Conservation (phyloP, 2,329 filamentous ascomycete species). For the Clonostachys byssicola region DNA sequence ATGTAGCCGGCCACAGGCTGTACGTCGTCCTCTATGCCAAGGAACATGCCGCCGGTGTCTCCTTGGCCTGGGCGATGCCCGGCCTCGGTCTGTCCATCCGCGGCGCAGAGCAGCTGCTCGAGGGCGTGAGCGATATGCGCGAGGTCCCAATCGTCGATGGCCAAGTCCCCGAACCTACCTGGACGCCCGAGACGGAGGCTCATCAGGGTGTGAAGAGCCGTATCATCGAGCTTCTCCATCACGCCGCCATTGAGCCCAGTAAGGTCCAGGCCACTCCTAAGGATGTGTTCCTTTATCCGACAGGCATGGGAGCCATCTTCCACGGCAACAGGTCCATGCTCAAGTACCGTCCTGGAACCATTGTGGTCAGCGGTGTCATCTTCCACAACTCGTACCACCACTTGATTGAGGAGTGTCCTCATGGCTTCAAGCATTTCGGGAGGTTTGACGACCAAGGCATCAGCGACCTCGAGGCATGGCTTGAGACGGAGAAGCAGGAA, state of each 20-base stretch:
- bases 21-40: slow-evolving; percentile 37
- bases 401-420: slow-evolving; percentile 36
- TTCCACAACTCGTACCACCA: slow-evolving; percentile 46
- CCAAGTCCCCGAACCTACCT: slow-evolving; percentile 24
- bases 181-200: slow-evolving; percentile 26
- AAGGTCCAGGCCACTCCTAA: slow-evolving; percentile 16
- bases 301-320: slow-evolving; percentile 50
- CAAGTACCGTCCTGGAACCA: slow-evolving; percentile 22
- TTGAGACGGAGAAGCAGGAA: slow-evolving; percentile 29
- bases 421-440: slow-evolving; percentile 42
- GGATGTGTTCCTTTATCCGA: slow-evolving; percentile 49
- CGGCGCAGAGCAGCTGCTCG: slow-evolving; percentile 35
- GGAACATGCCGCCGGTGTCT: slow-evolving; percentile 24
- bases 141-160: slow-evolving; percentile 24
- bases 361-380: slow-evolving; percentile 42
- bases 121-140: slow-evolving; percentile 22
- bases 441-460: slow-evolving; percentile 34
- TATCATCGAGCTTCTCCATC: slow-evolving; percentile 33
- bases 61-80: slow-evolving; percentile 38
- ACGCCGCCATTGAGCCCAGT: slow-evolving; percentile 21
- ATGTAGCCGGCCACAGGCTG: slow-evolving; percentile 33
- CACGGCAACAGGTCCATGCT: slow-evolving; percentile 30
- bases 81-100: slow-evolving; percentile 42
- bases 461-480: slow-evolving; percentile 36
- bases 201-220: slow-evolving; percentile 32